Percentiles rank a stretch among this genome's conserved stretches.
phyloP scores from a whole-genome alignment of 129 eudicot genomes.

The Solidago caesia region DNA sequence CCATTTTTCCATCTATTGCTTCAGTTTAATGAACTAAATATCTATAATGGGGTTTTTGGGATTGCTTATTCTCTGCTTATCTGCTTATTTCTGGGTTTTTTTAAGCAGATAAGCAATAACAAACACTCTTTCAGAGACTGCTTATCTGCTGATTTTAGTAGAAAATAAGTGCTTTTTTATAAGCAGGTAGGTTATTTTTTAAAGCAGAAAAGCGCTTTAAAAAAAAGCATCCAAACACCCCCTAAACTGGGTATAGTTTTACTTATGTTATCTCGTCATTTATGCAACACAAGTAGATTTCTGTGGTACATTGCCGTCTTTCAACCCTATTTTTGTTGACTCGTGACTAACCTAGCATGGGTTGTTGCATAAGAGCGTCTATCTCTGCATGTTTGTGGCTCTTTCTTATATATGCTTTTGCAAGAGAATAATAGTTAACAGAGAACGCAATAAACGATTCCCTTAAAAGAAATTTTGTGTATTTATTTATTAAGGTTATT shows the following conservation, averaged over 20 bases:
- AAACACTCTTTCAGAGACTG: too few relatives aligned
- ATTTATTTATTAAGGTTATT: slow-evolving; percentile 9
- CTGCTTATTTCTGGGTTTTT: too few relatives aligned
- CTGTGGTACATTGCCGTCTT: background rate
- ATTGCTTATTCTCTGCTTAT: too few relatives aligned
- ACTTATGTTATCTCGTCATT: background rate
- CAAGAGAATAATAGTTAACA: background rate
- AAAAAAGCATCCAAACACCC: too few relatives aligned
- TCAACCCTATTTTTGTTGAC: background rate
- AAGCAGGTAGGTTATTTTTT: too few relatives aligned
- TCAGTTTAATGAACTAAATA: slow-evolving; percentile 3
- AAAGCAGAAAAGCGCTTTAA: too few relatives aligned
- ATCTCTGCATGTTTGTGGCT: background rate
- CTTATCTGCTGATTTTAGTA: too few relatives aligned
- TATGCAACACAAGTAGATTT: background rate
- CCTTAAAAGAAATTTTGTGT: background rate
- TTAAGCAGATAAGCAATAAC: background rate
- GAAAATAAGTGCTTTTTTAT: too few relatives aligned
- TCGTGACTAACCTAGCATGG: slow-evolving; percentile 12
- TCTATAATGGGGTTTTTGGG: background rate
- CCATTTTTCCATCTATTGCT: slow-evolving; percentile 2
- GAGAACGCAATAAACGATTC: background rate
- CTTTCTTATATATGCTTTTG: background rate
- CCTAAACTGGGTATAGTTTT: background rate
- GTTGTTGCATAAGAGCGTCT: background rate